These are phyloP conservation scores for Barnettozyma siamensis DNA, from an alignment of 805 yeast genomes.

Conservation along the genomic window DNA sequence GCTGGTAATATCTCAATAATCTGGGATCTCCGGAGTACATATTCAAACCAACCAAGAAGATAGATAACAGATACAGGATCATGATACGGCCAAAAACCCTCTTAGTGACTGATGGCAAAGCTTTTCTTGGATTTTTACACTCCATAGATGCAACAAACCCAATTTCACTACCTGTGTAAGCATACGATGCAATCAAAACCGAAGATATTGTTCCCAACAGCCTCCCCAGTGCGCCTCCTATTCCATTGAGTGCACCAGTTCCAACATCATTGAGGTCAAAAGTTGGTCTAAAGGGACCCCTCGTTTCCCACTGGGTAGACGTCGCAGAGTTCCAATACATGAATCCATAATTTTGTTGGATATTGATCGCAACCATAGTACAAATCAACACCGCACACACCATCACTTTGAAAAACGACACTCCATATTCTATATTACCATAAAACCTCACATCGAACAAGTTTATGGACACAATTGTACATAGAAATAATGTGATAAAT, in stretches of 20 bases:
- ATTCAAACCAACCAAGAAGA: conserved; percentile 65
- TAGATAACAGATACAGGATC: conserved; percentile 57
- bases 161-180: conserved; percentile 78
- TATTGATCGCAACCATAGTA: conserved; percentile 59
- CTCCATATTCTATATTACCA: conserved; percentile 67
- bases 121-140: conserved; percentile 72
- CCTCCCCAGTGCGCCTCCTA: conserved; percentile 55
- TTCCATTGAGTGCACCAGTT: conserved; percentile 46
- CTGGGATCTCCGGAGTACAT: conserved; percentile 77
- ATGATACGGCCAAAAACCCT: conserved; percentile 69
- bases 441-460: conserved; percentile 64
- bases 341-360: conserved; percentile 50
- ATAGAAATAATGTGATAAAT: conserved; percentile 57
- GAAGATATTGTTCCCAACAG: conserved; percentile 58
- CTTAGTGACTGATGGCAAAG: conserved; percentile 71
- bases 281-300: conserved; percentile 71
- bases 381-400: conserved; percentile 50
- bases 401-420: conserved; percentile 52
- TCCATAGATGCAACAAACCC: conserved; percentile 84
- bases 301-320: conserved; percentile 43
- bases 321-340: conserved; percentile 57
- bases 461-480: conserved; percentile 43
- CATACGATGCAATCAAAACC: conserved; percentile 59
- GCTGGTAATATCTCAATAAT: conserved; percentile 45
- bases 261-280: conserved; percentile 63